Conservation (phyloP, 2,329 filamentous ascomycete genomes). For the Talaromyces islandicus region DNA sequence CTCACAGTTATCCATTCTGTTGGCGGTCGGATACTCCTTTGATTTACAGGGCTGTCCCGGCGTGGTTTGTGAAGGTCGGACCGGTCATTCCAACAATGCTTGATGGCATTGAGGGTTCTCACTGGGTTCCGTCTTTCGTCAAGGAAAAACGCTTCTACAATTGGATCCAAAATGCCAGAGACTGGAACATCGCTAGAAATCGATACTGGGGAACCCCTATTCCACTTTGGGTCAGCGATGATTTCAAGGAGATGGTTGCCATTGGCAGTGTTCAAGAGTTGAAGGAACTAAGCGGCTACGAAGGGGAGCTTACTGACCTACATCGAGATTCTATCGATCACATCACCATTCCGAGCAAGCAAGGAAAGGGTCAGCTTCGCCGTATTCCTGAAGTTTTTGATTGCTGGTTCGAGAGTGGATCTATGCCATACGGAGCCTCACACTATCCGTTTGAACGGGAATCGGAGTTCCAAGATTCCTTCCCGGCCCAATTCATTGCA, state of each 20-base stretch:
- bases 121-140: conserved; percentile 87
- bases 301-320: conserved; percentile 75
- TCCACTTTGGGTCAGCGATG: conserved; percentile 86
- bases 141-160: conserved; percentile 87
- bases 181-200: conserved; percentile 94
- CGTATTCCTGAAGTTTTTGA: conserved; percentile 88
- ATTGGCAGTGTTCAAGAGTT: conserved; percentile 80
- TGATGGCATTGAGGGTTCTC: conserved; percentile 79
- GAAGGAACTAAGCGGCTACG: conserved; percentile 76
- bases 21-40: conserved; percentile 91
- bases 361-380: conserved; percentile 75
- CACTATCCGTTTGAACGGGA: conserved; percentile 91
- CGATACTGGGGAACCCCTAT: conserved; percentile 94
- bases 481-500: conserved; percentile 90
- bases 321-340: conserved; percentile 90
- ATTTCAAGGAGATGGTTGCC: conserved; percentile 79
- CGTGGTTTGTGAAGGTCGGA: conserved; percentile 89
- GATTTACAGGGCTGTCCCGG: conserved; percentile 85
- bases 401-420: conserved; percentile 95
- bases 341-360: conserved; percentile 87
- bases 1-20: conserved; percentile 90
- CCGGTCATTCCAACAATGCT: conserved; percentile 82
- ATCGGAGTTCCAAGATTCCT: conserved; percentile 67
- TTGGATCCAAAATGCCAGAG: conserved; percentile 85
- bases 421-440: conserved; percentile 86